Evolutionary conservation across 2,329 filamentous ascomycete genomes (phyloP).

Genomic region (Aspergillus clavatus): DNA sequence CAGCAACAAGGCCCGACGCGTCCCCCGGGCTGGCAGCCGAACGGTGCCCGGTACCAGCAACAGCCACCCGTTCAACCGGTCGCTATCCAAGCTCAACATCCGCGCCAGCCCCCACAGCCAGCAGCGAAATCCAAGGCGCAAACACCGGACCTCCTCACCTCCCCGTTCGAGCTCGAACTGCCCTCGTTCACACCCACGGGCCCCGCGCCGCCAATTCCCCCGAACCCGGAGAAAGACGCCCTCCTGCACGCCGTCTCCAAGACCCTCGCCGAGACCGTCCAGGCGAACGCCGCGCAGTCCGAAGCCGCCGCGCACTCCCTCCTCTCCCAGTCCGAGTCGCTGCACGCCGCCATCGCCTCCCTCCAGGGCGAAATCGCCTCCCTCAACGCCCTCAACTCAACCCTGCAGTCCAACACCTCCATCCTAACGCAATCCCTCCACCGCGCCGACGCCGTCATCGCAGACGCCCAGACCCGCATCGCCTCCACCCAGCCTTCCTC

Average conservation of each 20-base stretch:
- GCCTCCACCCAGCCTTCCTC: slow-evolving; percentile 17
- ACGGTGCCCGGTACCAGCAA: slow-evolving; percentile 30
- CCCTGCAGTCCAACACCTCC: slow-evolving; percentile 70
- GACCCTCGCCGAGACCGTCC: slow-evolving; percentile 64
- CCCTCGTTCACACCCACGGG: slow-evolving; percentile 41
- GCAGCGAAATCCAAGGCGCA: slow-evolving; percentile 29
- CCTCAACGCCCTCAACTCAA: slow-evolving; percentile 64
- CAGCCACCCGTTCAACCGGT: slow-evolving; percentile 12
- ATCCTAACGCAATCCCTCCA: slow-evolving; percentile 73
- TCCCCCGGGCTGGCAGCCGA: slow-evolving; percentile 22
- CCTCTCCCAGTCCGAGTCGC: slow-evolving; percentile 71
- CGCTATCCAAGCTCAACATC: slow-evolving; percentile 22
- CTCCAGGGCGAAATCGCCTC: slow-evolving; percentile 70
- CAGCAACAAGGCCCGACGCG: slow-evolving; percentile 20
- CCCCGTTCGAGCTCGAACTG: slow-evolving; percentile 57
- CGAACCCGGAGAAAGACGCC: slow-evolving; percentile 92
- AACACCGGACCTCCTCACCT: slow-evolving; percentile 56
- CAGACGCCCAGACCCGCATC: slow-evolving; percentile 60
- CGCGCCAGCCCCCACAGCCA: slow-evolving; percentile 14
- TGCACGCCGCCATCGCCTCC: slow-evolving; percentile 62
- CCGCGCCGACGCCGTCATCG: slow-evolving; percentile 73
- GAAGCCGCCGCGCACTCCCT: slow-evolving; percentile 69
- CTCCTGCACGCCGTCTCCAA: slow-evolving; percentile 71
- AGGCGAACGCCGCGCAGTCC: slow-evolving; percentile 66
- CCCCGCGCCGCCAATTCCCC: slow-evolving; percentile 79